These are phyloP conservation scores for Botryotinia calthae DNA, from an alignment of 2,329 filamentous ascomycete species.

Conservation along the genomic window DNA sequence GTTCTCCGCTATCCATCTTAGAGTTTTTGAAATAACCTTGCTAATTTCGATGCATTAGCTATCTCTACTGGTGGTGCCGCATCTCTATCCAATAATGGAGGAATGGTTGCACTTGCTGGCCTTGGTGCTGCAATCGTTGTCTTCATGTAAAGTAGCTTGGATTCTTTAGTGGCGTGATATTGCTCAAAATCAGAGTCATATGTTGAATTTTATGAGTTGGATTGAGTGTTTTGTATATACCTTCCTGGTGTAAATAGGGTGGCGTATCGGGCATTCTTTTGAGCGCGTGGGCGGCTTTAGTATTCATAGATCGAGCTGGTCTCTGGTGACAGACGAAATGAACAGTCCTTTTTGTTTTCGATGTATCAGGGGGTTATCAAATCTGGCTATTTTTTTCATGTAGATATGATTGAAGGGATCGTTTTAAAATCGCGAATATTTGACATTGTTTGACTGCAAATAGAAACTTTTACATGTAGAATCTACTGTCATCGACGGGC, in stretches of 20 bases:
- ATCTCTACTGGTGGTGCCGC: conserved; percentile 27
- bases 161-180: background rate
- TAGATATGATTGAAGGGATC: background rate
- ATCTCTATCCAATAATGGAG: conserved; percentile 31
- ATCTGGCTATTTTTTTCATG: background rate
- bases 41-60: background rate
- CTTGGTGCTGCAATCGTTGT: conserved; percentile 36
- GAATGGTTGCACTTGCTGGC: conserved; percentile 35
- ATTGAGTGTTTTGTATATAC: background rate
- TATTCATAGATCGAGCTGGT: conserved; percentile 2
- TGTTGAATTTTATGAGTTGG: background rate
- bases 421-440: background rate
- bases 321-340: background rate
- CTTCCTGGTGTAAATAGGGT: background rate
- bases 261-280: background rate
- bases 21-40: background rate
- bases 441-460: background rate
- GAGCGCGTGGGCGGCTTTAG: background rate
- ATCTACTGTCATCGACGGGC: no score
- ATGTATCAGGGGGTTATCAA: background rate
- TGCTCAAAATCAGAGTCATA: background rate
- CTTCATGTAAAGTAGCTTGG: conserved; percentile 34
- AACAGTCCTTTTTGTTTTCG: background rate
- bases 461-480: no score
- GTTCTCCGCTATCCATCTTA: background rate